Evolutionary conservation across 495 filamentous ascomycete species (phyloP).

Genomic region (Hypomontagnella monticulosa): DNA sequence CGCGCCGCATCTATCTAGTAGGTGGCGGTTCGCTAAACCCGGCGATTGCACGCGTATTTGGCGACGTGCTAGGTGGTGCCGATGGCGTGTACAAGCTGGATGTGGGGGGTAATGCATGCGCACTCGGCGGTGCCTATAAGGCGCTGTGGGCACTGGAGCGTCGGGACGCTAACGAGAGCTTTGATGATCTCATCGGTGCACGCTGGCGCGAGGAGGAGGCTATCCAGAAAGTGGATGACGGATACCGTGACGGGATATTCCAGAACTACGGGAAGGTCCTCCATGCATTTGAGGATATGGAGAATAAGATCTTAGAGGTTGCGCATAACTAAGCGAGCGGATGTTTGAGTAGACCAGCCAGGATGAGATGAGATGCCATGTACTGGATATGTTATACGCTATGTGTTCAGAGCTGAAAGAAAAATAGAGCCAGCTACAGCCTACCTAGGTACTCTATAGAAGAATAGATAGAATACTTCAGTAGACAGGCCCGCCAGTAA

Average conservation of each 20-base stretch:
- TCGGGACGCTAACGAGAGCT: slow-evolving; percentile 65
- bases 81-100: slow-evolving; percentile 94
- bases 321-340: slow-evolving; percentile 52
- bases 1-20: slow-evolving; percentile 89
- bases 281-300: slow-evolving; percentile 82
- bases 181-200: slow-evolving; percentile 83
- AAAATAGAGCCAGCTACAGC: too few relatives aligned
- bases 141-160: slow-evolving; percentile 91
- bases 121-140: slow-evolving; percentile 95
- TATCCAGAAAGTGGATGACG: slow-evolving; percentile 81
- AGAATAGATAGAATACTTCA: too few relatives aligned
- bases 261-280: slow-evolving; percentile 79
- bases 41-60: slow-evolving; percentile 81
- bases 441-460: too few relatives aligned
- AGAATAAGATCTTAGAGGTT: slow-evolving; percentile 68
- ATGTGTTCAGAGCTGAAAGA: too few relatives aligned
- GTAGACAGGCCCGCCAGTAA: too few relatives aligned
- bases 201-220: slow-evolving; percentile 88
- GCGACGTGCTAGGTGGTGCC: slow-evolving; percentile 84
- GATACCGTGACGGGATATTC: slow-evolving; percentile 78
- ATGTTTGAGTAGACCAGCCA: not conserved
- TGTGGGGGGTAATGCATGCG: slow-evolving; percentile 96
- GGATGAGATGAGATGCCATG: not conserved
- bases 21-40: slow-evolving; percentile 89
- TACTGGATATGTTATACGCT: too few relatives aligned